A percentile compares a stretch with the other conserved stretches of the same genome.
Evolutionary conservation across 768 basidiomycete species (phyloP).

Genomic region (Imleria badia): DNA sequence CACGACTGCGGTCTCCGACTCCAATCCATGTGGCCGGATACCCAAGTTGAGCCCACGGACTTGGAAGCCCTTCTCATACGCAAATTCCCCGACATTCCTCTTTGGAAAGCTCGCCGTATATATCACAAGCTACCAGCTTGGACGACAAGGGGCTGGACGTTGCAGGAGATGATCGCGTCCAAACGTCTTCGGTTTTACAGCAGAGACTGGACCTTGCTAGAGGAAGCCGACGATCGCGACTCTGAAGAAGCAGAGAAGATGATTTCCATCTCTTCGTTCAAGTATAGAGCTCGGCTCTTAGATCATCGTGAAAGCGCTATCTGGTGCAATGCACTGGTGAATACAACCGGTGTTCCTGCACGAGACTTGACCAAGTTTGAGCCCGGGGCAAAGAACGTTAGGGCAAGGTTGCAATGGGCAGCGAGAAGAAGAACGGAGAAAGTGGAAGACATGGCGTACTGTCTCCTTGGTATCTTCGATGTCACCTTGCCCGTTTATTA

Average conservation of each 20-base stretch:
- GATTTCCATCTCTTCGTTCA: constrained; percentile 16
- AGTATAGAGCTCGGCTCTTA: constrained; percentile 18
- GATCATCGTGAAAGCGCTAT: constrained; percentile 16
- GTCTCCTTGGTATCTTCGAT: constrained; percentile 31
- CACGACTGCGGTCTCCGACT: constrained; percentile 8
- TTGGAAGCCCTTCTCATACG: constrained; percentile 11
- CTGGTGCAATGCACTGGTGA: constrained; percentile 13
- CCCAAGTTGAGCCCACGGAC: constrained; percentile 20
- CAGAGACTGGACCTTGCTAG: constrained; percentile 24
- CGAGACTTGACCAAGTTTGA: constrained; percentile 13
- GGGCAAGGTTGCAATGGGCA: constrained; percentile 27
- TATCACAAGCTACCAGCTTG: constrained; percentile 15
- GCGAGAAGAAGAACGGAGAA: constrained; percentile 27
- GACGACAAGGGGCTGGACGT: constrained; percentile 28
- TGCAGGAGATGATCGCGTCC: constrained; percentile 28
- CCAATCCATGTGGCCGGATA: constrained; percentile 12
- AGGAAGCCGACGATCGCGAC: constrained; percentile 20
- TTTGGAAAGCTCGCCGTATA: neutral
- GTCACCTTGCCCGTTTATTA: constrained; percentile 27
- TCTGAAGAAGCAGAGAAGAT: constrained; percentile 8
- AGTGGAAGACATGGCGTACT: constrained; percentile 32
- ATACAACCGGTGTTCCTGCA: constrained; percentile 15
- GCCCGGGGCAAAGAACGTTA: constrained; percentile 15
- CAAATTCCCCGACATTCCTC: neutral
- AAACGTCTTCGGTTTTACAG: constrained; percentile 30